Conservation (phyloP, 495 filamentous ascomycete species). For the Pyrenopolyporus hunteri region DNA sequence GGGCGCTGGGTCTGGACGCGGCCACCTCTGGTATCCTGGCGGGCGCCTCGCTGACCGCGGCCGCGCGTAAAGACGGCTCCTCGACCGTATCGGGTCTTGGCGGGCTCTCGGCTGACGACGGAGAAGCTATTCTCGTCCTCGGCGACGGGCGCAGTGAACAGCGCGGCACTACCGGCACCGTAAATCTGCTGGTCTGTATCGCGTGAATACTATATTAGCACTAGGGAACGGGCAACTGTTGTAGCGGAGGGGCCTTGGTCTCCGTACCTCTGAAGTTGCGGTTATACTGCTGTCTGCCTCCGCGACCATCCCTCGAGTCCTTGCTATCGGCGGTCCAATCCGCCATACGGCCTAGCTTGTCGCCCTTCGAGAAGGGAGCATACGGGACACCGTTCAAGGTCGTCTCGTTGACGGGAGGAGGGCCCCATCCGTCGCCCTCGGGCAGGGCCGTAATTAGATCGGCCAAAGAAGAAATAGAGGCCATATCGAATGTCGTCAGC, state of each 20-base stretch:
- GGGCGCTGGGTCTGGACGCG: slow-evolving; percentile 57
- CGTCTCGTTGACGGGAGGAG: slow-evolving; percentile 77
- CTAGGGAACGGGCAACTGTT: not conserved
- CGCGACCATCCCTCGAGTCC: slow-evolving; percentile 74
- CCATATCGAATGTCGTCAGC: slow-evolving; percentile 28
- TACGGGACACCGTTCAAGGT: slow-evolving; percentile 94
- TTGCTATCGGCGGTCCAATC: slow-evolving; percentile 97
- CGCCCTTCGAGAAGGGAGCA: slow-evolving; percentile 95
- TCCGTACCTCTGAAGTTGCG: slow-evolving; percentile 84
- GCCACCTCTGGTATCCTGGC: slow-evolving; percentile 73
- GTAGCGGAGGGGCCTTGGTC: not conserved
- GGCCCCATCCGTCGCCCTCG: slow-evolving; percentile 82
- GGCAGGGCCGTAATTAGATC: slow-evolving; percentile 65
- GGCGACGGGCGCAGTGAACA: slow-evolving; percentile 87
- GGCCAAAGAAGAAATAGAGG: slow-evolving; percentile 46
- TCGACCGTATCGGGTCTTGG: slow-evolving; percentile 85
- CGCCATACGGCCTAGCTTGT: slow-evolving; percentile 98
- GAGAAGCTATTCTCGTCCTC: slow-evolving; percentile 98
- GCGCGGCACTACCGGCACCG: slow-evolving; percentile 82
- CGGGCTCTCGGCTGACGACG: slow-evolving; percentile 86
- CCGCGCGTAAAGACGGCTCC: slow-evolving; percentile 88
- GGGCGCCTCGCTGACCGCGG: slow-evolving; percentile 76
- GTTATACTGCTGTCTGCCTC: slow-evolving; percentile 85
- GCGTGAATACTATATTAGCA: slow-evolving; percentile 24
- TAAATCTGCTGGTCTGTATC: slow-evolving; percentile 91